Conservation (phyloP, 2,329 filamentous ascomycete species). For the Cephalotrichum gorgonifer region DNA sequence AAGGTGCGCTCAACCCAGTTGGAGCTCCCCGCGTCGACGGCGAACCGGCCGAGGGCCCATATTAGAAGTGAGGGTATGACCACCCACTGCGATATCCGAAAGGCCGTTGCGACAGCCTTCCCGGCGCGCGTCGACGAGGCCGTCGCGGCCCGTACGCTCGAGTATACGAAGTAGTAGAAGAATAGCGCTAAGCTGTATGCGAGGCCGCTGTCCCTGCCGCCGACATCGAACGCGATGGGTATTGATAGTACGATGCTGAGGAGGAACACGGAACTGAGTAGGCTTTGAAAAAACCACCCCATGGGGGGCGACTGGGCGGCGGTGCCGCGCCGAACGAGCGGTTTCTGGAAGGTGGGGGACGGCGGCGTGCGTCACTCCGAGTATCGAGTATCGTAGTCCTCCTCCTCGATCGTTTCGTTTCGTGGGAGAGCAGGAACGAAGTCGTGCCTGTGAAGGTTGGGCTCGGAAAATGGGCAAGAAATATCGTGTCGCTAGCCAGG, state of each 20-base stretch:
- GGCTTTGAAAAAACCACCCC: conserved; percentile 70
- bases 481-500: not conserved
- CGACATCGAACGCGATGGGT: conserved; percentile 95
- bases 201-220: conserved; percentile 84
- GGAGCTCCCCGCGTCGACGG: conserved; percentile 68
- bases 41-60: conserved; percentile 92
- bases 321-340: conserved; percentile 4
- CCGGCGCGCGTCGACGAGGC: conserved; percentile 69
- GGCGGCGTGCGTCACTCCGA: not conserved
- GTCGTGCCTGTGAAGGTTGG: too few relatives aligned
- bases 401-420: not conserved
- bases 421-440: not conserved
- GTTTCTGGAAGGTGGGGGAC: not conserved
- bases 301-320: conserved; percentile 34
- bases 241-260: conserved; percentile 90
- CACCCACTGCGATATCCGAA: conserved; percentile 75
- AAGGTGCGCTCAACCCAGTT: conserved; percentile 80
- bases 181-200: conserved; percentile 88
- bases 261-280: conserved; percentile 78
- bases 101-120: conserved; percentile 55
- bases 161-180: conserved; percentile 84
- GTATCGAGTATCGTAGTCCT: not conserved
- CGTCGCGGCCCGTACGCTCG: conserved; percentile 66
- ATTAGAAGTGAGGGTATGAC: conserved; percentile 80
- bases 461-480: not conserved